Evolutionary conservation across 257 asterid genomes (phyloP), one percentile per base, ranked within the genome.

Genomic region (Penstemon newberryi): DNA sequence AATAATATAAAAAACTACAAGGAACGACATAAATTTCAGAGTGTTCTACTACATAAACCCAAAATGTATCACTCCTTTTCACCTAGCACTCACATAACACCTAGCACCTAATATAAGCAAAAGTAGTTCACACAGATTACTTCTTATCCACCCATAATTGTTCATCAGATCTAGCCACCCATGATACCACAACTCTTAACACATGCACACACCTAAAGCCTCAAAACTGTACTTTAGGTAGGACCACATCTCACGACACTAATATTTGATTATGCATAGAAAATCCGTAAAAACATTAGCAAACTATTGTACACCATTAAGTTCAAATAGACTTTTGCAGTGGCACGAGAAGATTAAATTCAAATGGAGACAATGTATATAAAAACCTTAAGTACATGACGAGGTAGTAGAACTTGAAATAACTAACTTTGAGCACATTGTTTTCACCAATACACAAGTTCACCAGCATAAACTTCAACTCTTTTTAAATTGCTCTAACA

Each of bases 381-480:
- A 57, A 7, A 33, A 4, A 33, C 7, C 53, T 53, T 54, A 60
- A 37, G 52, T 47, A 65, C 39, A 53, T 10, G 52, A 15, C 12
- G 9, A 60, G 65, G 43, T 46, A 15, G 7, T 6, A 43, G 33
- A 59, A 51, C 33, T 13, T 36, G 25, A 53, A 37, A 46, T 33
- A 19, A 43, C 2, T 0, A 3, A 50, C 33, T 38, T 18, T 9
- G 50, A 11, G 50, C 9, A 44, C 67, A 70, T 25, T 25, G 25
- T 6, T 62, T 57, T 63, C 62, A 9, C 38, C 44, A 25, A 43
- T 5, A 15, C 55, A 15, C 52, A 60, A 44, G 60, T 55, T 68
- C 61, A 37, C 59, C 37, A 58, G 69, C 68, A 56, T 19, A 15
- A 55, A 4, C 13, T 68, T 60, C 50, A 52, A 57, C 62, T 46